These are phyloP conservation scores for Boletus fagicola DNA, from an alignment of 768 basidiomycete genomes.

Conservation along the genomic window DNA sequence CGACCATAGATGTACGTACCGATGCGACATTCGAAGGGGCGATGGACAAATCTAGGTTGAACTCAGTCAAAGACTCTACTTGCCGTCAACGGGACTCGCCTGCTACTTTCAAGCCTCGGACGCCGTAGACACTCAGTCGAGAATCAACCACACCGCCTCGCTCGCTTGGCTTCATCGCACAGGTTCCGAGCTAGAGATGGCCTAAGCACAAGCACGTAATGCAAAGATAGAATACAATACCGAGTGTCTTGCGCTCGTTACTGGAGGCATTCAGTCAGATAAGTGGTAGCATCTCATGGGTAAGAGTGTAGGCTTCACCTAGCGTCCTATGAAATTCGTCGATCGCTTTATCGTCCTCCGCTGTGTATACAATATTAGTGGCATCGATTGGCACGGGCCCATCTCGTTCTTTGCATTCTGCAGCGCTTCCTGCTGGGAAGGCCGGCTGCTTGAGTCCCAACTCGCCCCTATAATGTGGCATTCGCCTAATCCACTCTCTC, in stretches of 20 bases:
- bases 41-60: conserved; percentile 38
- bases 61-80: background rate
- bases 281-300: no score
- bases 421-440: conserved; percentile 26
- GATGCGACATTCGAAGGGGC: conserved; percentile 38
- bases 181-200: conserved; percentile 53
- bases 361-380: conserved; percentile 33
- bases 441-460: conserved; percentile 15
- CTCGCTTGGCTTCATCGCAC: conserved; percentile 62
- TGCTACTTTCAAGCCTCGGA: conserved; percentile 56
- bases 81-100: conserved; percentile 29
- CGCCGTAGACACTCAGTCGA: conserved; percentile 61
- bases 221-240: conserved; percentile 12
- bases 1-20: conserved; percentile 14
- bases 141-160: conserved; percentile 61
- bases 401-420: conserved; percentile 20
- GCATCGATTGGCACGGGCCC: conserved; percentile 25
- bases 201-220: background rate
- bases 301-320: conserved; percentile 11
- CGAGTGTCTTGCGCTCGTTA: conserved; percentile 35
- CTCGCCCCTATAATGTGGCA: conserved; percentile 42
- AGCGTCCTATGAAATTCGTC: conserved; percentile 25
- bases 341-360: conserved; percentile 36
- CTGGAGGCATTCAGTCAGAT: conserved; percentile 11
- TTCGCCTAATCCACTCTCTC: conserved; percentile 36